A percentile compares a stretch with the other conserved stretches of the same genome.
phyloP scores from a whole-genome alignment of 169 alveolate genomes.

The Neospora caninum region DNA sequence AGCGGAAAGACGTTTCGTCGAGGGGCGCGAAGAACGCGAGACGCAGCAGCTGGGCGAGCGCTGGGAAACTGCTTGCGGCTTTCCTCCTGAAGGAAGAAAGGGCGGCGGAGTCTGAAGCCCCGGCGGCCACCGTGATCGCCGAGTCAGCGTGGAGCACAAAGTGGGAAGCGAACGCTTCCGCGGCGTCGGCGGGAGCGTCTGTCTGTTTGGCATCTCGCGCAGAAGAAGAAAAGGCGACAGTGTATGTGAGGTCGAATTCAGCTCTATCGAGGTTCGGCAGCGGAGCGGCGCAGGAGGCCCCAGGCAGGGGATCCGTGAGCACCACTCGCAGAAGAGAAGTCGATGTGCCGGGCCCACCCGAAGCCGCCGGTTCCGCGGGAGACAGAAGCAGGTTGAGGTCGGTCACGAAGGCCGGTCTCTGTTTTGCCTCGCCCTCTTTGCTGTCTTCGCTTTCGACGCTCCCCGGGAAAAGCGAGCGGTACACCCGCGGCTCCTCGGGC shows the following conservation, averaged over 20 bases:
- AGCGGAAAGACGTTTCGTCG: not conserved
- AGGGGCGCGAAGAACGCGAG: conserved; percentile 1
- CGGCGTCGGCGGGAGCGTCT: not conserved
- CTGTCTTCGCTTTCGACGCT: not conserved
- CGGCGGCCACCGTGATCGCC: not conserved
- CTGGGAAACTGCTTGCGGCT: not conserved
- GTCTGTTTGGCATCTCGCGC: not conserved
- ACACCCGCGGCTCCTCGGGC: not conserved
- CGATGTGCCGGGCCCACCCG: not conserved
- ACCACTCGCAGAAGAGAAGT: conserved; percentile 1
- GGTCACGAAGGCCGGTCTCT: not conserved
- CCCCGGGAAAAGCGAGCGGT: conserved; percentile 1
- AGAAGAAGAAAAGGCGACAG: not conserved
- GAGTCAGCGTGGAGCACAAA: conserved; percentile 27
- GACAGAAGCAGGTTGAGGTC: not conserved
- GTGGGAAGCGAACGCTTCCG: not conserved
- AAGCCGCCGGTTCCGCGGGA: not conserved
- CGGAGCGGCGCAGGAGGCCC: not conserved
- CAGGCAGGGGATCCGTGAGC: not conserved
- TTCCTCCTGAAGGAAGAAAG: not conserved
- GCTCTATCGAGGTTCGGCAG: not conserved
- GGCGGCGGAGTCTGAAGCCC: not conserved
- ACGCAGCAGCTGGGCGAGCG: conserved; percentile 12
- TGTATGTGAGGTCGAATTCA: conserved; percentile 3
- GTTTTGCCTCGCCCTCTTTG: not conserved